Evolutionary conservation across 148 eudicot genomes (phyloP).

Genomic region (Suaeda aralocaspica): DNA sequence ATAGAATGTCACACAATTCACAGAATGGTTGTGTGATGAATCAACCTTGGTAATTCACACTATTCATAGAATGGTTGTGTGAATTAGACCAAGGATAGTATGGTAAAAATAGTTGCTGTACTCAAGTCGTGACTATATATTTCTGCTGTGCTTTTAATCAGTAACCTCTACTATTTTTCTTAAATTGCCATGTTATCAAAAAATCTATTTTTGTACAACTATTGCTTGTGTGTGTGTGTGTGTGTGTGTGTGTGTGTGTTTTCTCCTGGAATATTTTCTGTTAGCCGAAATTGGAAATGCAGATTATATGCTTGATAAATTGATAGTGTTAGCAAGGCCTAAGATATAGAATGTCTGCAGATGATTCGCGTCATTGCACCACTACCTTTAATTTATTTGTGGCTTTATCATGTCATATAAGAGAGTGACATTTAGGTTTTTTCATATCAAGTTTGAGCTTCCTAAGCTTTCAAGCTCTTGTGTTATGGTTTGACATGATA

Average conservation of each 20-base stretch:
- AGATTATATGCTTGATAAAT: not conserved
- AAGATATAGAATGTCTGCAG: not conserved
- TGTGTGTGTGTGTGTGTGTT: not conserved
- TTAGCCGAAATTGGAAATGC: not conserved
- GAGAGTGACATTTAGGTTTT: not conserved
- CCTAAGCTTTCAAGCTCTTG: not conserved
- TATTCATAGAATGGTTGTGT: too few relatives aligned
- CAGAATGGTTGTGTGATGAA: too few relatives aligned
- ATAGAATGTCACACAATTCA: too few relatives aligned
- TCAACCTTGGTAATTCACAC: too few relatives aligned
- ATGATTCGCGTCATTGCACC: not conserved
- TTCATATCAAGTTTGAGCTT: not conserved
- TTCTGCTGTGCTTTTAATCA: too few relatives aligned
- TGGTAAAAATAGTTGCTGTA: too few relatives aligned
- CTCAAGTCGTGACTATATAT: too few relatives aligned
- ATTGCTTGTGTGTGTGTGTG: too few relatives aligned
- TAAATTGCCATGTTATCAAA: too few relatives aligned
- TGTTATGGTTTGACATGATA: slow-evolving; percentile 10
- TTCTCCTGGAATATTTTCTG: not conserved
- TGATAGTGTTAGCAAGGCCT: not conserved
- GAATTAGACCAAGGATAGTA: too few relatives aligned
- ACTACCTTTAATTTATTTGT: not conserved
- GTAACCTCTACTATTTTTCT: too few relatives aligned
- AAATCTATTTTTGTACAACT: too few relatives aligned
- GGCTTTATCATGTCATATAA: not conserved